Base-by-base conservation (phyloP, 768 basidiomycete species). In the Lentinula raphanica region DNA sequence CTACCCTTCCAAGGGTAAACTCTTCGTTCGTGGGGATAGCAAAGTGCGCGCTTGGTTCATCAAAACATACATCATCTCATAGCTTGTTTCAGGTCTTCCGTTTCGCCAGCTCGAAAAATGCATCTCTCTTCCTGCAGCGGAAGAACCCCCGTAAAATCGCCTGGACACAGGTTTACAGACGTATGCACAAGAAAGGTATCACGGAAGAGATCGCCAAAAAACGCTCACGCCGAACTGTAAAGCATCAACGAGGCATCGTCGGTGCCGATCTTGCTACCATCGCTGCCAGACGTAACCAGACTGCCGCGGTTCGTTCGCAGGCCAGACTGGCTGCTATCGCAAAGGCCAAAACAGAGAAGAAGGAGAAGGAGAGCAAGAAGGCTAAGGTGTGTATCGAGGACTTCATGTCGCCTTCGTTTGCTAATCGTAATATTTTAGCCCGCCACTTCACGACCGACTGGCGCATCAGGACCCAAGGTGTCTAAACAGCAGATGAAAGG, bases 131-230 rank as follows among this genome's bases (percentile, higher is more conserved):
- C 87, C 80, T 91, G 59, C 97, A 99, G 76, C 92, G 96, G 80
- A 99, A 99, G 82, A 98, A 99, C 83, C 97, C 97, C 54, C 92
- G 97, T 72, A 98, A 98, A 86, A 94, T 98, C 78, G 89, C 96
- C 63, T 98, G 96, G 96, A 98, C 96, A 38, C 76, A 80, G 67
- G 84, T 90, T 61, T 96, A 90, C 83, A 90, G 92, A 64, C 90
- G 94, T 67, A 92, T 97, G 88, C 97, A 98, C 86, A 97, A 96
- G 87, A 99, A 99, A 87, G 97, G 97, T 74, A 86, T 98, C 74
- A 94, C 94, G 51, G 96, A 98, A 79, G 96, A 98, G 77, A 90
- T 95, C 54, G 94, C 94, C 68, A 99, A 98, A 93, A 98, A 97
- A 81, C 90, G 96, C 63, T 90, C 91, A 51, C 91, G 95, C 76